Percentiles rank a stretch among this genome's conserved stretches.
Evolutionary conservation across 2,329 filamentous ascomycete species (phyloP).

Genomic region (Fusarium sp.): DNA sequence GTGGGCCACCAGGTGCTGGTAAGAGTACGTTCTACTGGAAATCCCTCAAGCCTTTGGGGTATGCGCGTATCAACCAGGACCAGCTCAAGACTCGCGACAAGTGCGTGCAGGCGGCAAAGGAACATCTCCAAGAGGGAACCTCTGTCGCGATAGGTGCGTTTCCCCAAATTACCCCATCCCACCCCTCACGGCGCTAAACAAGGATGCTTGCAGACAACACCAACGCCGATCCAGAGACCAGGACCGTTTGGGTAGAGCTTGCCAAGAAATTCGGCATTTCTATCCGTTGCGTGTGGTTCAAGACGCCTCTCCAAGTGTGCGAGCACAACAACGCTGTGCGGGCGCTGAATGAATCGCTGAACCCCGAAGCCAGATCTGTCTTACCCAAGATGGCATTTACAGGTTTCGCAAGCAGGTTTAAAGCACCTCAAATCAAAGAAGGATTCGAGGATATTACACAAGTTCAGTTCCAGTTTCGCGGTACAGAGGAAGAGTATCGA

Average conservation of each 20-base stretch:
- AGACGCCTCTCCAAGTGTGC: constrained; percentile 73
- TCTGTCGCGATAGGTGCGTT: constrained; percentile 82
- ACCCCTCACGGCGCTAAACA: constrained; percentile 30
- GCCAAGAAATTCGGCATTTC: constrained; percentile 77
- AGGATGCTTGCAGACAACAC: constrained; percentile 78
- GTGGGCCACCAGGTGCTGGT: constrained; percentile 87
- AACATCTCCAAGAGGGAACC: constrained; percentile 70
- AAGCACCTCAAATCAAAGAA: constrained; percentile 76
- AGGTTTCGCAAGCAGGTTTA: constrained; percentile 78
- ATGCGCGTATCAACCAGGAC: constrained; percentile 91
- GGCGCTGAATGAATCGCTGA: constrained; percentile 76
- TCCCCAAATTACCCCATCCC: constrained; percentile 27
- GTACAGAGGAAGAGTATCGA: constrained; percentile 72
- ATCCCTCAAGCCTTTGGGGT: constrained; percentile 79
- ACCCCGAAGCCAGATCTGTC: constrained; percentile 80
- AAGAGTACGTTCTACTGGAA: constrained; percentile 93
- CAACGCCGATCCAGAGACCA: constrained; percentile 84
- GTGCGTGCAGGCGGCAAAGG: constrained; percentile 77
- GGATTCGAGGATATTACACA: constrained; percentile 85
- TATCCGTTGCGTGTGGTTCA: constrained; percentile 88
- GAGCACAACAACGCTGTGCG: constrained; percentile 91
- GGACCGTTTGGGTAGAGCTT: constrained; percentile 81
- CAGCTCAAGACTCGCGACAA: constrained; percentile 78
- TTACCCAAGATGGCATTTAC: constrained; percentile 86
- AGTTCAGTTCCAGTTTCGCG: constrained; percentile 80